Evolutionary conservation across 2,329 filamentous ascomycete species (phyloP), one percentile per base, ranked within the genome.

Genomic region (Ophiostoma himal-ulmi): DNA sequence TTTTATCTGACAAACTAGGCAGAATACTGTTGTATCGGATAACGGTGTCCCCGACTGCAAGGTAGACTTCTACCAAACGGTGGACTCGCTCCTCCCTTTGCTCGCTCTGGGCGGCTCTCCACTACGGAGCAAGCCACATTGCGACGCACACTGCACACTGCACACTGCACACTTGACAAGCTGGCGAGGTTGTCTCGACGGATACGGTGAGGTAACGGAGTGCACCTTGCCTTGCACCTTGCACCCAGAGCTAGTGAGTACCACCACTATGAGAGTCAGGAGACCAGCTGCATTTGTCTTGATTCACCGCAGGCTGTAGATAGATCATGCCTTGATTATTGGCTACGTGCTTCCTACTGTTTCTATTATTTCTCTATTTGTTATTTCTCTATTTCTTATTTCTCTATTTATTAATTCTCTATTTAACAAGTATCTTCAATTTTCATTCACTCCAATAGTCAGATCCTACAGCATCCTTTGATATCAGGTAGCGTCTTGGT

Each of bases 81-180:
- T 57, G 52, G 52, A 57, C 52, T 54, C 48, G 8, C 20, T 17
- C 20, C 10, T 17, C 44, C 20, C 44, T 17, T n/a, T 48, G 5
- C 14, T 7, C 20, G 10, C 17, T 17, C 17, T 20, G 44, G 17
- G 5, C 14, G 44, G 44, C 44, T 26, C 52, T 57, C 52, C 52
- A 57, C 52, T 57, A 57, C 52, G 52, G 52, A 57, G 52, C 52
- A 57, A 57, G 52, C 52, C 52, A 57, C n/a, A 57, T 57, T 57
- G 30, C 52, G 52, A 57, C 52, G 52, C 52, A 57, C 39, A 44
- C 39, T 44, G 14, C 39, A 44, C n/a, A 57, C n/a, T 57, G 52
- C 52, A 57, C 39, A 44, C 39, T 44, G 14, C 39, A 44, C n/a
- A 57, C n/a, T 57, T 26, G 52, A 26, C n/a, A 57, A 26, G 52